Evolutionary conservation across 1,284 basidiomycete genomes (phyloP).

Genomic region (Grifola frondosa): DNA sequence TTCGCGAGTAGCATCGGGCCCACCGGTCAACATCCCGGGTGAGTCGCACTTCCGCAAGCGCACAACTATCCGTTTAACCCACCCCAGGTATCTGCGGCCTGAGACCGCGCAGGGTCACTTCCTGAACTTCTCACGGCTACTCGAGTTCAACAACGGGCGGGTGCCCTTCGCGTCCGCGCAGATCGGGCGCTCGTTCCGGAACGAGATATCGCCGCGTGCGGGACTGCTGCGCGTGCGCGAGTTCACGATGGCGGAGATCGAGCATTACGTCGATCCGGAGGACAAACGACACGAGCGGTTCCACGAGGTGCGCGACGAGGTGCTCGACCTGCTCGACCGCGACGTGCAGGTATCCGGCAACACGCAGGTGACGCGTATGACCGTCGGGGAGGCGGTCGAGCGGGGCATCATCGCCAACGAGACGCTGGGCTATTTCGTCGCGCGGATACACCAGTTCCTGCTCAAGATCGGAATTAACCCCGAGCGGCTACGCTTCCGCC

Average conservation of each 20-base stretch:
- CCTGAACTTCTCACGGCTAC: constrained; percentile 95
- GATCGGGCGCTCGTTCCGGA: constrained; percentile 95
- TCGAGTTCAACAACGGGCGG: constrained; percentile 97
- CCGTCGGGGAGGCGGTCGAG: constrained; percentile 88
- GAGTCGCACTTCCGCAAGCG: constrained; percentile 20
- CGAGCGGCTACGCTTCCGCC: constrained; percentile 86
- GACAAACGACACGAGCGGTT: constrained; percentile 91
- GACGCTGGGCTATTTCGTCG: constrained; percentile 98
- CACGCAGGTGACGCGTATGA: constrained; percentile 67
- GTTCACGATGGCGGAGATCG: constrained; percentile 99
- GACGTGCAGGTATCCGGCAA: constrained; percentile 79
- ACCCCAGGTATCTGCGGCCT: constrained; percentile 94
- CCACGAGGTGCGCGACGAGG: constrained; percentile 75
- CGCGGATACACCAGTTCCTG: constrained; percentile 89
- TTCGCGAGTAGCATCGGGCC: constrained; percentile 97
- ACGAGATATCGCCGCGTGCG: constrained; percentile 97
- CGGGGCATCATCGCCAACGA: constrained; percentile 92
- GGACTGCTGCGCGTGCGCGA: constrained; percentile 96
- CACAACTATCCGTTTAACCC: too few species aligned
- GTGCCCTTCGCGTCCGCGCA: constrained; percentile 97
- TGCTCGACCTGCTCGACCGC: constrained; percentile 80
- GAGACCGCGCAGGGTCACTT: constrained; percentile 99
- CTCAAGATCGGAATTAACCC: constrained; percentile 92
- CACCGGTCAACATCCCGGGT: constrained; percentile 96
- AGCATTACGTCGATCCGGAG: constrained; percentile 96